These are phyloP conservation scores for Emmonsia crescens DNA, from an alignment of 2,329 filamentous ascomycete genomes.

Conservation along the genomic window DNA sequence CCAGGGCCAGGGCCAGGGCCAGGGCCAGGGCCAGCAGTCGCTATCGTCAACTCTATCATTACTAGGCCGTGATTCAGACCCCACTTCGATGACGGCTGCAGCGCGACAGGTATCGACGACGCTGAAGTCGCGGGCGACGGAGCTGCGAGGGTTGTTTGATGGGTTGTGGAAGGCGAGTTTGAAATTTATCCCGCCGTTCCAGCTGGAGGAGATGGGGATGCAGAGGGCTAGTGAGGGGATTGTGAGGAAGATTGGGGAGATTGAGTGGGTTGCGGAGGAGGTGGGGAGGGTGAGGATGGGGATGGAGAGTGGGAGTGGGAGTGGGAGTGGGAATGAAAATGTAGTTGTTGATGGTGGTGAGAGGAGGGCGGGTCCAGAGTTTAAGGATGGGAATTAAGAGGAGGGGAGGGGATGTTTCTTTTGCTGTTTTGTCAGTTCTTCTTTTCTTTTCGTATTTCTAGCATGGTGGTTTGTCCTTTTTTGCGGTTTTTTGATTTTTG, in stretches of 20 bases:
- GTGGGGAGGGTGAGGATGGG: background rate
- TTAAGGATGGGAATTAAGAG: background rate
- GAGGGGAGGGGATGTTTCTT: background rate
- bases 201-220: conserved; percentile 8
- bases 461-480: no score
- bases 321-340: background rate
- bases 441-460: no score
- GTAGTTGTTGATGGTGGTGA: background rate
- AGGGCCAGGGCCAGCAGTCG: background rate
- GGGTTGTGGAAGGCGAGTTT: background rate
- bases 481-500: no score
- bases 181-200: conserved; percentile 2
- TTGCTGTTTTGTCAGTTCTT: background rate
- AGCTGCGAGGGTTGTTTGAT: background rate
- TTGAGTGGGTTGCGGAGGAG: conserved; percentile 4
- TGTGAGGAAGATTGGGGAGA: conserved; percentile 7
- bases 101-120: background rate
- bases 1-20: background rate
- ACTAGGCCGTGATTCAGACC: no score
- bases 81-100: background rate
- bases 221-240: conserved; percentile 8
- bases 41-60: no score
- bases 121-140: background rate
- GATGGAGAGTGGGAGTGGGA: background rate
- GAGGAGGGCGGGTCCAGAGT: background rate